phyloP scores from a whole-genome alignment of 2,329 filamentous ascomycete species.

The Sarocladiaceae sp. region DNA sequence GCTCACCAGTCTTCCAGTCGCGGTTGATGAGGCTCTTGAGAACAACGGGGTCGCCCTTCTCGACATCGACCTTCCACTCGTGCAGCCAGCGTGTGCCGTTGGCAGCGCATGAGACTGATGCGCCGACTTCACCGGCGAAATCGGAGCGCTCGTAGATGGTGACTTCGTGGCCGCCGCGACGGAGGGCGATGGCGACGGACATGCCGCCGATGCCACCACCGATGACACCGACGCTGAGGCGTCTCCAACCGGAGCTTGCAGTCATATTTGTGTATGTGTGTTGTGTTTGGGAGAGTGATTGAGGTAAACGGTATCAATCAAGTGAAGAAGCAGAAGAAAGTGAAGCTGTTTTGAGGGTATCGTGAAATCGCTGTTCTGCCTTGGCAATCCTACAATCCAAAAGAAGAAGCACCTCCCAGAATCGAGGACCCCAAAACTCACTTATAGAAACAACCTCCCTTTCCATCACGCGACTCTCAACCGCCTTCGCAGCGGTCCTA shows the following conservation, averaged over 20 bases:
- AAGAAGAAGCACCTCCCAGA: background rate
- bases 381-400: background rate
- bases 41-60: conserved; percentile 61
- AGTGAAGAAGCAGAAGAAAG: background rate
- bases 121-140: conserved; percentile 64
- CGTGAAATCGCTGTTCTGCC: background rate
- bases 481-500: conserved; percentile 1
- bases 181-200: conserved; percentile 40
- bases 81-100: conserved; percentile 68
- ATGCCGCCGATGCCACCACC: conserved; percentile 47
- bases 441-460: conserved; percentile 4
- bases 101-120: conserved; percentile 63
- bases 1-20: conserved; percentile 66
- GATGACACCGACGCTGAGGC: conserved; percentile 38
- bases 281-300: background rate
- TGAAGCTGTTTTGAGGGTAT: conserved; percentile 3
- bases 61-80: conserved; percentile 63
- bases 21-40: conserved; percentile 63
- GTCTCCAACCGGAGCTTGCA: conserved; percentile 32
- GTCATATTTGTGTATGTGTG: background rate
- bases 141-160: conserved; percentile 64
- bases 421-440: conserved; percentile 4
- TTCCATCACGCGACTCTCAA: background rate
- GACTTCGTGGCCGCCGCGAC: conserved; percentile 41
- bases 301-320: background rate